Percentiles rank a stretch among this genome's conserved stretches.
These are phyloP conservation scores for Syncephalastrum contaminatum DNA, from an alignment of 371 early-diverging fungal species.

Conservation along the genomic window DNA sequence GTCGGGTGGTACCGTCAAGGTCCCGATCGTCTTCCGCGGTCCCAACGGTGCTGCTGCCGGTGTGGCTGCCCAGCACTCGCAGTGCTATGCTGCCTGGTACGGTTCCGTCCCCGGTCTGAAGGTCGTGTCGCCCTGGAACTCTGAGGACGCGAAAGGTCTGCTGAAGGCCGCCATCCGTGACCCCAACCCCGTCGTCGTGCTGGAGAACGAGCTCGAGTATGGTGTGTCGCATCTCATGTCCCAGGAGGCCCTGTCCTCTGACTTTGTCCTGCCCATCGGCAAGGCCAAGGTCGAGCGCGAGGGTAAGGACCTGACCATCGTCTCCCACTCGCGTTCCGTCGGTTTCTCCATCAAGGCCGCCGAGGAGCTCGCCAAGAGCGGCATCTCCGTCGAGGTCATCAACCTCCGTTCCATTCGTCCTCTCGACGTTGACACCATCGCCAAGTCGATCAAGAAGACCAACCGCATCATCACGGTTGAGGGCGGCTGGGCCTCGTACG, in stretches of 20 bases:
- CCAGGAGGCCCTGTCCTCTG: conserved; percentile 77
- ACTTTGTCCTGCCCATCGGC: conserved; percentile 93
- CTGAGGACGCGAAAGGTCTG: conserved; percentile 98
- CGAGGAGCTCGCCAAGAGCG: conserved; percentile 80
- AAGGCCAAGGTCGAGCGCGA: conserved; percentile 96
- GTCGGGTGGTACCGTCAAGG: conserved; percentile 90
- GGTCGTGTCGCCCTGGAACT: conserved; percentile 98
- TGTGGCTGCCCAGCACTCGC: conserved; percentile 99
- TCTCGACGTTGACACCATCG: conserved; percentile 92
- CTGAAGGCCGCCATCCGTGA: conserved; percentile 97
- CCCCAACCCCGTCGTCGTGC: conserved; percentile 97
- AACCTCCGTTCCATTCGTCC: conserved; percentile 99
- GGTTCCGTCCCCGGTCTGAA: conserved; percentile 98
- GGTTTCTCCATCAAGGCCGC: conserved; percentile 93
- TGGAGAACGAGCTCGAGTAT: conserved; percentile 99
- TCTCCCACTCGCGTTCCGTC: conserved; percentile 93
- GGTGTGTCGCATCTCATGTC: conserved; percentile 86
- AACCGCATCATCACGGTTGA: conserved; percentile 97
- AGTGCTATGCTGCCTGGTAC: conserved; percentile 98
- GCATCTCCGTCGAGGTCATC: conserved; percentile 91
- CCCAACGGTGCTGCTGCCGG: conserved; percentile 99
- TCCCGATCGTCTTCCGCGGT: conserved; percentile 99
- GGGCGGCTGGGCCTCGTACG: conserved; percentile 97
- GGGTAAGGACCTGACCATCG: conserved; percentile 93
- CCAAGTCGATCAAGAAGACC: conserved; percentile 96